Evolutionary conservation across 2,329 filamentous ascomycete genomes (phyloP), one percentile per base, ranked within the genome.

Genomic region (Neocucurbitaria cava): DNA sequence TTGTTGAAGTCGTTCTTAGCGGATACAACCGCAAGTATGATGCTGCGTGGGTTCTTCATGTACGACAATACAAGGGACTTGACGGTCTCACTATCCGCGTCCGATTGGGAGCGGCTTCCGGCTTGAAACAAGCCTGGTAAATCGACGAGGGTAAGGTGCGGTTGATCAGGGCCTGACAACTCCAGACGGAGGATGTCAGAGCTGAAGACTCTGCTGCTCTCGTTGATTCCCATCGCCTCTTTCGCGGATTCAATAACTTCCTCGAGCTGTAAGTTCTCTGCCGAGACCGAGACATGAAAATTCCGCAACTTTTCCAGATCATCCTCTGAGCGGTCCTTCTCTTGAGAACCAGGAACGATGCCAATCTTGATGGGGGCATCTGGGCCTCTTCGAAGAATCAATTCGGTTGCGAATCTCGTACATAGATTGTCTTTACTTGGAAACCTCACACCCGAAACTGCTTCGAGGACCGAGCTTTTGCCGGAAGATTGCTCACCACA

Each of bases 371-470:
- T 69, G 1, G 63, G 72, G 0, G 70, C 59, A 3, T 69, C 54
- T 0, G 65, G 47, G 1, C 72, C 73, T 3, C 79, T 78, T 1
- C 82, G 78, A 9, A 88, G 75, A 17, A 85, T 78, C 3, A 88
- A 71, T 62, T 89, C 83, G 0, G 85, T 88, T 0, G 85, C 81
- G 56, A 88, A 88, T 1, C 84, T 77, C 0, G 86, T 89, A 62
- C 85, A 88, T 0, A 85, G 51, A 20, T 76, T 81, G 13, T 81
- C 80, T 7, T 85, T 83, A 10, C 79, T 75, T 0, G 84, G 83
- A 33, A 89, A 88, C 0, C 77, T 78, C 2, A 90, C 79, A 3
- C 82, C 79, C 0, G 85, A 85, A 9, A 71, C 49, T 1, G 63
- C 67, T 47, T 70, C 66, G 2, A 72, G 63, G n/a, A 72, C 64